phyloP scores from a whole-genome alignment of 768 basidiomycete species.

The Leccinellum rugosiceps region DNA sequence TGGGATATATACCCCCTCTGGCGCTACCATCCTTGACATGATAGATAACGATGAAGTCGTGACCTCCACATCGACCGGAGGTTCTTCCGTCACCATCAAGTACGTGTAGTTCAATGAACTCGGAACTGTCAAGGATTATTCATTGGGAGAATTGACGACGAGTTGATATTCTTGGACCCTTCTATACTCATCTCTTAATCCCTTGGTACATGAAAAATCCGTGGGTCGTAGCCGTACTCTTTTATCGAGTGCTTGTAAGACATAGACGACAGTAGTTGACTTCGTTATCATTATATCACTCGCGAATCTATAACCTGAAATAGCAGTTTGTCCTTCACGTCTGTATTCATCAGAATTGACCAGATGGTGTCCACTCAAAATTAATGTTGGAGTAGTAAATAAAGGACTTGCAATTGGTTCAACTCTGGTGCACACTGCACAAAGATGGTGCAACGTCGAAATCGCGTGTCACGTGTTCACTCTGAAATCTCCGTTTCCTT shows the following conservation, averaged over 20 bases:
- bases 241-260: neutral
- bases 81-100: neutral
- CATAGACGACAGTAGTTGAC: neutral
- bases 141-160: neutral
- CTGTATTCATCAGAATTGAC: neutral
- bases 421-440: too few species aligned
- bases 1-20: neutral
- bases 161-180: neutral
- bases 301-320: neutral
- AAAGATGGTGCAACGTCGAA: too few species aligned
- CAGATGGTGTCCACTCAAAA: neutral
- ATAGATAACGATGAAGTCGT: neutral
- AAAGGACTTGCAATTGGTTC: too few species aligned
- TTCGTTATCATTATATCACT: neutral
- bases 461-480: too few species aligned
- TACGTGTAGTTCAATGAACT: neutral
- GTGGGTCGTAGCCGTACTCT: neutral
- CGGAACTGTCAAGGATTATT: neutral
- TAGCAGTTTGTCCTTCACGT: neutral
- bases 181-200: neutral
- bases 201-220: neutral
- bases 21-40: constrained; percentile 1
- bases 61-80: neutral
- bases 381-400: too few species aligned
- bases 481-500: neutral